Conservation (phyloP, 139 green algal genomes). For the Desmodesmus armatus region DNA sequence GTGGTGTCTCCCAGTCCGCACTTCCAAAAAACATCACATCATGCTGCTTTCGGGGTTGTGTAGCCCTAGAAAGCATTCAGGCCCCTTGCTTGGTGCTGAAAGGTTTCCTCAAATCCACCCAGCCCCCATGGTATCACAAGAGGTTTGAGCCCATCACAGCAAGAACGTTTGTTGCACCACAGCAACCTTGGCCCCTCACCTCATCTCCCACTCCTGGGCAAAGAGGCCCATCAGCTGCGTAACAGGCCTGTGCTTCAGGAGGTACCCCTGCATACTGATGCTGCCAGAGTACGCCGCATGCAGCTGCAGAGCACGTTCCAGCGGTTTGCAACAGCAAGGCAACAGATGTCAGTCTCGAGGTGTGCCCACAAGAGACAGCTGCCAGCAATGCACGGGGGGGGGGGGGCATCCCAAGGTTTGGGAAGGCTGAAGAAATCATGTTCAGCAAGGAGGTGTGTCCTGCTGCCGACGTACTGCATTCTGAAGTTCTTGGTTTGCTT, state of each 20-base stretch:
- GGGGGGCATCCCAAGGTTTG: background rate
- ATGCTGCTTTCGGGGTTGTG: too few relatives aligned
- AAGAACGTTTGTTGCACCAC: too few relatives aligned
- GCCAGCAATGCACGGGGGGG: background rate
- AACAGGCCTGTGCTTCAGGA: conserved; percentile 66
- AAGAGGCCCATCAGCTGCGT: conserved; percentile 38
- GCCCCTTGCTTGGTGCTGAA: too few relatives aligned
- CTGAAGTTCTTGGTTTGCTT: conserved; percentile 23
- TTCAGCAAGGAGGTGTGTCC: background rate
- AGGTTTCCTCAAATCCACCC: too few relatives aligned
- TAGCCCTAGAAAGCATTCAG: too few relatives aligned
- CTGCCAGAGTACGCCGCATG: conserved; percentile 11
- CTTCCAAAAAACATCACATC: too few relatives aligned
- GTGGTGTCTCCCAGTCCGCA: too few relatives aligned
- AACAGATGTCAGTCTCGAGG: background rate
- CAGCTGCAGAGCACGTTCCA: background rate
- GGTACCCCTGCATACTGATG: conserved; percentile 57
- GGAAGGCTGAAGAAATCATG: background rate
- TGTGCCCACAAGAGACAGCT: background rate
- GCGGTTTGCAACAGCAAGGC: background rate
- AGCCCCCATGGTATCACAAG: too few relatives aligned
- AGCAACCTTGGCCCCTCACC: too few relatives aligned
- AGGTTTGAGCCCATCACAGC: too few relatives aligned
- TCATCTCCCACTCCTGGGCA: conserved; percentile 37
- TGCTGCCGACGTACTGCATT: conserved; percentile 11